A percentile compares a stretch with the other conserved stretches of the same genome.
Evolutionary conservation across 257 asterid species (phyloP).

Genomic region (Vinca minor): DNA sequence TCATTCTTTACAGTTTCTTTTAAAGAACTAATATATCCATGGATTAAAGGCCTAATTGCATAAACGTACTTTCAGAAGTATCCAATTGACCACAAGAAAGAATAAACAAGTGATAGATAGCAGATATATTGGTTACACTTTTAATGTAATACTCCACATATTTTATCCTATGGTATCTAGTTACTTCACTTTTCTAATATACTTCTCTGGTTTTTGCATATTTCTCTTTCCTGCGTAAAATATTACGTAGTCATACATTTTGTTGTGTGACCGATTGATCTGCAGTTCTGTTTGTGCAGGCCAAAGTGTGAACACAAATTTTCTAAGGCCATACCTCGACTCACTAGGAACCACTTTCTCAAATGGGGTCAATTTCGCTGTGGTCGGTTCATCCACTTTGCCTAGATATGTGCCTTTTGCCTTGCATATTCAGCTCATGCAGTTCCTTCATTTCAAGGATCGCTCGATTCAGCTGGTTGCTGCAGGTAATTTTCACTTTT

Average conservation of each 20-base stretch:
- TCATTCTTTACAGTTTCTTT: background rate
- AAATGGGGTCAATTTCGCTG: constrained; percentile 81
- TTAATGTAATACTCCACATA: background rate
- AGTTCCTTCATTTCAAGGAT: constrained; percentile 62
- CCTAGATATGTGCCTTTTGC: constrained; percentile 61
- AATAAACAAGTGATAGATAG: background rate
- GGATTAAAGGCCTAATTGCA: background rate
- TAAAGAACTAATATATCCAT: background rate
- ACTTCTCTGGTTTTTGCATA: background rate
- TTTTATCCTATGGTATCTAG: background rate
- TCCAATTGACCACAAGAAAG: background rate
- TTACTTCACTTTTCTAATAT: background rate
- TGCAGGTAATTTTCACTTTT: constrained; percentile 35
- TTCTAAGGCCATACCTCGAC: constrained; percentile 66
- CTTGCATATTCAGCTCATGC: constrained; percentile 65
- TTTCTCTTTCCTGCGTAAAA: background rate
- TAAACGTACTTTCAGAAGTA: no score
- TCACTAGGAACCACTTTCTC: constrained; percentile 54
- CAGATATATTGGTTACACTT: background rate
- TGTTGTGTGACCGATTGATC: background rate
- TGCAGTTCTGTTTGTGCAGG: constrained; percentile 39
- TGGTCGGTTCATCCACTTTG: constrained; percentile 61
- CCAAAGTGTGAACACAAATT: constrained; percentile 52
- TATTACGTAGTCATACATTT: background rate
- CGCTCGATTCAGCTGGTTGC: constrained; percentile 53